These are phyloP conservation scores for Boletus coccyginus DNA, from an alignment of 768 basidiomycete species.

Conservation along the genomic window DNA sequence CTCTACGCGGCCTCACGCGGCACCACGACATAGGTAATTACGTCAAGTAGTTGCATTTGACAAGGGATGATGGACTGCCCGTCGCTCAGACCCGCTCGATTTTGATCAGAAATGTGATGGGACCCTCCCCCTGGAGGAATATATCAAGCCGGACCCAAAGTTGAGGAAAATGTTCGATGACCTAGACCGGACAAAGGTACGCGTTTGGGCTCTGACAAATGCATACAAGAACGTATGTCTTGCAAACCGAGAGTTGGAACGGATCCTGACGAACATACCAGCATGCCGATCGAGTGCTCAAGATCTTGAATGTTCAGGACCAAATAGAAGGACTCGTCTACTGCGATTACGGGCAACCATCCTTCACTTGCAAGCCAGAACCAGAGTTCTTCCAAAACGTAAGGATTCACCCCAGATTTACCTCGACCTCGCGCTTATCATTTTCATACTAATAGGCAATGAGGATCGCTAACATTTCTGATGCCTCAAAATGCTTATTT, in stretches of 20 bases:
- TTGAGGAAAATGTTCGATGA: conserved; percentile 71
- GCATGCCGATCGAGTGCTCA: conserved; percentile 81
- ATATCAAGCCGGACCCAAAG: conserved; percentile 62
- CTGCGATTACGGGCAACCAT: conserved; percentile 66
- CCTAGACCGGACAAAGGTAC: conserved; percentile 70
- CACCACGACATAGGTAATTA: conserved; percentile 71
- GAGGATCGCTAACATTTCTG: conserved; percentile 52
- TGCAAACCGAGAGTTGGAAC: conserved; percentile 14
- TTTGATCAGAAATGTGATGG: conserved; percentile 85
- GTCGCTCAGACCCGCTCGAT: conserved; percentile 68
- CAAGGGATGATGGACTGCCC: not conserved
- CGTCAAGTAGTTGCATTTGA: not conserved
- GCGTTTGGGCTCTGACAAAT: conserved; percentile 87
- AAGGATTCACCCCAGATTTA: not conserved
- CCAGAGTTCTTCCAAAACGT: conserved; percentile 66
- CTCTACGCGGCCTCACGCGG: conserved; percentile 70
- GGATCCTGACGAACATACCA: conserved; percentile 28
- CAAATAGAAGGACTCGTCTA: conserved; percentile 72
- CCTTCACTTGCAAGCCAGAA: conserved; percentile 84
- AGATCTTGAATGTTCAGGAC: conserved; percentile 69
- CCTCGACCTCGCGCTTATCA: not conserved
- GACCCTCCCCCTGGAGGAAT: conserved; percentile 75
- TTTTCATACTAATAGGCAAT: conserved; percentile 50
- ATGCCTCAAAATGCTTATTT: conserved; percentile 73
- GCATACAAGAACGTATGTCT: conserved; percentile 65